Evolutionary conservation across 768 basidiomycete genomes (phyloP), one percentile per base, ranked within the genome.

Genomic region (Collybia sordida): DNA sequence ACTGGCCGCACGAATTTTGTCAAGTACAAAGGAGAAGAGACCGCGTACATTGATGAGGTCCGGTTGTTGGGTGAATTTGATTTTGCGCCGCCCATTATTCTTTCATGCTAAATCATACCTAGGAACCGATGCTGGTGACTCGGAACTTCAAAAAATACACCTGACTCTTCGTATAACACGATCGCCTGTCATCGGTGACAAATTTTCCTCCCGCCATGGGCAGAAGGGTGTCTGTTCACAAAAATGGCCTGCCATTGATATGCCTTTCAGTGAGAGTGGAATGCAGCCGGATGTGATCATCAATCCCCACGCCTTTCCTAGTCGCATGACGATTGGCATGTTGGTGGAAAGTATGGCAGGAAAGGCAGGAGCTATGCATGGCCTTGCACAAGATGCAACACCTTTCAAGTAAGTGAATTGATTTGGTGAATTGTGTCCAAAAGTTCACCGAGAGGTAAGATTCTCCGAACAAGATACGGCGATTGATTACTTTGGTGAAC

Each of bases 251-350:
- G 83, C 89, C 15, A 71, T 97, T 58, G 97, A 99, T 65, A 98
- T 99, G 97, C 97, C 97, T 12, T 98, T 99, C 79, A 87, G 86
- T 60, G 97, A 99, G 73, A 96, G 92, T 50, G 97, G 97, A 14
- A 94, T 99, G 81, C 96, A 98, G 68, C 97, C 97, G 1, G 97
- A 99, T 69, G 84, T 99, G 43, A 98, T 99, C 67, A 98, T 99
- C 75, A 99, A 99, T 71, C 97, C 97, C 28, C 97, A 99, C 66
- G 97, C 97, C 14, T 99, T 99, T 78, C 97, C 97, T 2, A 90
- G 87, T 77, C 91, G 97, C 59, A 99, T 99, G 97, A 99, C 97
- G 1, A 99, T 99, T 60, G 97, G 97, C 51, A 99, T 99, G 97
- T 86, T 99, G 65, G 93, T 99, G 50, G 97, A 99, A 77, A 96